Base-by-base conservation (phyloP, 1,284 basidiomycete species). In the Melampsora occidentalis region DNA sequence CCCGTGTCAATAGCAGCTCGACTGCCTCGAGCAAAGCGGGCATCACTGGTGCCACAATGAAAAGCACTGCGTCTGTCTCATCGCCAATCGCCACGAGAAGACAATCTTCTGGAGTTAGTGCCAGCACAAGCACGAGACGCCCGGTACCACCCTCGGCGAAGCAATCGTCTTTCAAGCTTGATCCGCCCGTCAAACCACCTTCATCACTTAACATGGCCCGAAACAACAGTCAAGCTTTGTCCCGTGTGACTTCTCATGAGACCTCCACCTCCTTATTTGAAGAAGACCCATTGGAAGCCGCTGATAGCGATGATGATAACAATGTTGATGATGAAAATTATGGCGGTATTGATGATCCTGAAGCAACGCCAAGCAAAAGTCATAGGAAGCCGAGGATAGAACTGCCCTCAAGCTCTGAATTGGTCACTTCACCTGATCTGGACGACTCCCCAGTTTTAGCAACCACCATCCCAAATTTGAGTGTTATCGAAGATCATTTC, bases 401-500 rank as follows among this genome's bases (percentile, higher is more conserved):
- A 12, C 14, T 20, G 10, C 62, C 22, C 46, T 12, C 25, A n/a
- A 53, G 51, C 25, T 66, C 57, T 28, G 51, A 61, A 62, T 59
- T 22, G 28, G 16, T 59, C 28, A 59, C 22, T 33, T 6, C 59
- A 51, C 49, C 33, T 22, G 31, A 25, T n/a, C 31, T 62, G 79
- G 78, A 76, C 72, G 68, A 28, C 57, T 59, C 57, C 57, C 28
- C 57, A 22, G 57, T 25, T 22, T 59, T 31, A 59, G 57, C n/a
- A 59, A 22, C 28, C 57, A 59, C 22, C 22, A 28, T 59, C 20
- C 57, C 57, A 14, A 59, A 59, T 22, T 18, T 22, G 28, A 31
- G 57, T 14, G 57, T 22, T 12, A 7, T 22, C 5, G 2, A 91
- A 93, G 51, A 77, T 66, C 48, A n/a, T 51, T 63, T 35, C n/a